These are phyloP conservation scores for Ammopiptanthus mongolicus DNA, from an alignment of 306 rosid species.

Conservation along the genomic window DNA sequence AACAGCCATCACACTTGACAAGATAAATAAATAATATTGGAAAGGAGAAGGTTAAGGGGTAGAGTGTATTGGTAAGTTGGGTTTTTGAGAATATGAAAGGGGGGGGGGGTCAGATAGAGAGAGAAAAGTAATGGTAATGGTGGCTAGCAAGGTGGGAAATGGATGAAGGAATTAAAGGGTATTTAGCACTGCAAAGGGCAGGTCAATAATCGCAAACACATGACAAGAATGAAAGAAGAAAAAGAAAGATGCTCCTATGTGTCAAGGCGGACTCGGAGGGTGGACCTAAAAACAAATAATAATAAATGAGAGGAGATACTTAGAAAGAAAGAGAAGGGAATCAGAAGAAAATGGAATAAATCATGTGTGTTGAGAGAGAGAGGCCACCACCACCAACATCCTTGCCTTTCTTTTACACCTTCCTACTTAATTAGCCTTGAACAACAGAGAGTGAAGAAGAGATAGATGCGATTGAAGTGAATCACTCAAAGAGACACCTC, in stretches of 20 bases:
- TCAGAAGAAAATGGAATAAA: slow-evolving; percentile 14
- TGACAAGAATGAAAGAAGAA: slow-evolving; percentile 44
- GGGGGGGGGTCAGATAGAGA: not conserved
- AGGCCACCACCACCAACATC: slow-evolving; percentile 26
- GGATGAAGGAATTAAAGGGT: slow-evolving; percentile 14
- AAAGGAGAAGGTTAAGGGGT: not conserved
- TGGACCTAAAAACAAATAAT: slow-evolving; percentile 9
- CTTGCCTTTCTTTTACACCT: slow-evolving; percentile 6
- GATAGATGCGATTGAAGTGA: slow-evolving; percentile 73
- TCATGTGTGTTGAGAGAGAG: slow-evolving; percentile 23
- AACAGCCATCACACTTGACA: slow-evolving; percentile 61
- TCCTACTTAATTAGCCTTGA: slow-evolving; percentile 25
- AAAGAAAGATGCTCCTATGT: slow-evolving; percentile 42
- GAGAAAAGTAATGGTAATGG: slow-evolving; percentile 1
- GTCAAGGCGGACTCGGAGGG: slow-evolving; percentile 45
- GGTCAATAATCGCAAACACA: slow-evolving; percentile 44
- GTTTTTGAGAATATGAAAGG: slow-evolving; percentile 3
- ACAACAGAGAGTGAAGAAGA: slow-evolving; percentile 22
- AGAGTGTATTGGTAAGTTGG: not conserved
- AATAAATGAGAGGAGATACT: not conserved
- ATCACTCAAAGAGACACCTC: slow-evolving; percentile 68
- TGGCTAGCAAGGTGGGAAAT: slow-evolving; percentile 12
- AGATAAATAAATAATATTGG: slow-evolving; percentile 3
- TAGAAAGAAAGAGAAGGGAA: slow-evolving; percentile 24
- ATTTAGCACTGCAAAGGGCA: slow-evolving; percentile 34